A percentile compares a stretch with the other conserved stretches of the same genome.
Conservation (phyloP, 2,329 filamentous ascomycete species). For the Emericellopsis cladophorae region DNA sequence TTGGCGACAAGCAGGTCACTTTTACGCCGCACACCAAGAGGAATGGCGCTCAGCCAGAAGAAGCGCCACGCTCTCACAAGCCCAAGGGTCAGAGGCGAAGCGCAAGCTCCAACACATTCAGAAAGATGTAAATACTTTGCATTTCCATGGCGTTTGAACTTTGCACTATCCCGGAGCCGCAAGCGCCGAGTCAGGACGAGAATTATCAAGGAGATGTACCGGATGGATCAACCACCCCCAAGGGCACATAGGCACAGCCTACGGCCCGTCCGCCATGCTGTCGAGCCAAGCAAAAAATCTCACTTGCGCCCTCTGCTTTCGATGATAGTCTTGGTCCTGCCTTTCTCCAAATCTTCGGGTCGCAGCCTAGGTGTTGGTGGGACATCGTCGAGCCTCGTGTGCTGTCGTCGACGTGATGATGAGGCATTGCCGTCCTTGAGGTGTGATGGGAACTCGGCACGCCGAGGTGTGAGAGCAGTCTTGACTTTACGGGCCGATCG, state of each 20-base stretch:
- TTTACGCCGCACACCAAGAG: slow-evolving; percentile 52
- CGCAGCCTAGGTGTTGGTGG: slow-evolving; percentile 44
- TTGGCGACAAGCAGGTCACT: slow-evolving; percentile 56
- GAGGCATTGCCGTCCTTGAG: slow-evolving; percentile 29
- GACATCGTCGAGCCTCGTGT: slow-evolving; percentile 39
- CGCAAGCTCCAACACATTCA: slow-evolving; percentile 65
- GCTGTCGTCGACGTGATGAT: slow-evolving; percentile 16
- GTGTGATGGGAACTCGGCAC: slow-evolving; percentile 46
- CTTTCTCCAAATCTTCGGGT: slow-evolving; percentile 48
- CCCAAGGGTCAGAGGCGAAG: slow-evolving; percentile 43
- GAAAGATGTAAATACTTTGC: slow-evolving; percentile 36
- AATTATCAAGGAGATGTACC: neutral
- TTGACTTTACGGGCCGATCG: slow-evolving; percentile 53
- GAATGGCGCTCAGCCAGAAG: slow-evolving; percentile 27
- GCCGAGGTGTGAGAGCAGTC: slow-evolving; percentile 47
- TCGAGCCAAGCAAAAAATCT: neutral
- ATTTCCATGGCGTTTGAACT: slow-evolving; percentile 5
- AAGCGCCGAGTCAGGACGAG: neutral
- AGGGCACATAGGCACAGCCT: neutral
- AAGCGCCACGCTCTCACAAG: slow-evolving; percentile 15
- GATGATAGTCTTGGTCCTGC: slow-evolving; percentile 23
- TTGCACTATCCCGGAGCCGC: neutral
- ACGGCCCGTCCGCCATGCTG: too few species aligned
- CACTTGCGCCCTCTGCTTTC: slow-evolving; percentile 19
- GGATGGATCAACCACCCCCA: neutral